Base-by-base conservation (phyloP, 2,329 filamentous ascomycete species). In the Calonectria fujianensis region DNA sequence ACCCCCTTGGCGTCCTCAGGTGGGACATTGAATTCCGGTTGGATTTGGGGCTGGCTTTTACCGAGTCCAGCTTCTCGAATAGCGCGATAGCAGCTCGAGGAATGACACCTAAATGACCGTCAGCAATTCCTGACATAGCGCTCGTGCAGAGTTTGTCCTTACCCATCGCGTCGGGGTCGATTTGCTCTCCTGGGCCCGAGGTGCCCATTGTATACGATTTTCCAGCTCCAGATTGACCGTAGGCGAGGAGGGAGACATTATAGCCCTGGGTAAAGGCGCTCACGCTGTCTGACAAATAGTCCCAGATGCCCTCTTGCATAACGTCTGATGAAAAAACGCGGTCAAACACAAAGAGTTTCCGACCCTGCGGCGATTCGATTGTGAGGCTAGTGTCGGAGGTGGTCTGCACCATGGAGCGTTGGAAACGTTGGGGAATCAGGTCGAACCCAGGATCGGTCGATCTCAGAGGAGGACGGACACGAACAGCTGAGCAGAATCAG, bases 151-250 rank as follows among this genome's bases (percentile, higher is more conserved):
- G 14, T 37, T 41, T 13, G 20, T 50, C 86, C 94, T 85, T 90
- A 97, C 95, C 96, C 94, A 96, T 97, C 37, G 92, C 85, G 10
- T 93, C 90, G 37, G 89, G 78, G 80, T 96, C 90, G 32, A 88
- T 89, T 82, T 97, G 94, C 81, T 98, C 96, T 29, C 85, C 85
- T 2, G 96, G 95, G 6, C 96, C 96, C 0, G 96, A 96, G 0
- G 97, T 99, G 72, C 97, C 97, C 97, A 99, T 99, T 0, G 97
- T 99, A 84, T 98, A 98, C 3, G 96, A 98, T 87, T 99, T 99
- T 80, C 97, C 97, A 14, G 97, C 96, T 72, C 97, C 97, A 35
- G 97, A 99, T 88, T 99, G 97, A 78, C 97, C 97, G 82, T 99
- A 99, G 63, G 97, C 97, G 80, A 99, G 88, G 65, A 99, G 92